Percentiles rank a stretch among this genome's conserved stretches.
These are phyloP conservation scores for Ustilago lituana DNA, from an alignment of 1,284 basidiomycete genomes.

Conservation along the genomic window DNA sequence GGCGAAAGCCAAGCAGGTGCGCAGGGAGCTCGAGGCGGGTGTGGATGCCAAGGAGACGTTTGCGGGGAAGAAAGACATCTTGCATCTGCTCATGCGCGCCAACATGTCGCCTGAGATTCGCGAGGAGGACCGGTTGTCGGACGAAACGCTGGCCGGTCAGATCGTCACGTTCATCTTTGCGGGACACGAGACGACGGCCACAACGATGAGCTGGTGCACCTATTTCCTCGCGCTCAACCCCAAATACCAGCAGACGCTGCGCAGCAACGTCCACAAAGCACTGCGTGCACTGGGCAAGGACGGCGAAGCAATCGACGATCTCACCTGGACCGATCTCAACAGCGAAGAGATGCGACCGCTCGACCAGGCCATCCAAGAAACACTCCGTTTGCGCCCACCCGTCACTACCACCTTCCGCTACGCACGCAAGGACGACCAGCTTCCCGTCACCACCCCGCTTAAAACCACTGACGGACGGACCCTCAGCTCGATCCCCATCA, in stretches of 20 bases:
- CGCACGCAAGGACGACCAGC: slow-evolving; percentile 51
- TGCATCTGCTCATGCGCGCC: slow-evolving; percentile 47
- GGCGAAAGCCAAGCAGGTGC: slow-evolving; percentile 39
- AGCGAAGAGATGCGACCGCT: slow-evolving; percentile 53
- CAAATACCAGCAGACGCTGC: slow-evolving; percentile 45
- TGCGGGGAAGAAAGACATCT: slow-evolving; percentile 47
- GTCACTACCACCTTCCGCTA: slow-evolving; percentile 56
- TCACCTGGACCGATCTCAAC: slow-evolving; percentile 51
- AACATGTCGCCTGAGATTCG: slow-evolving; percentile 50
- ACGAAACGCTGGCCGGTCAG: slow-evolving; percentile 53
- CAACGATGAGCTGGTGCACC: slow-evolving; percentile 59
- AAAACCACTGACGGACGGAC: slow-evolving; percentile 53
- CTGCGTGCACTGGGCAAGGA: slow-evolving; percentile 36
- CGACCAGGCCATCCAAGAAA: slow-evolving; percentile 57
- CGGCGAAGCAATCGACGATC: slow-evolving; percentile 35
- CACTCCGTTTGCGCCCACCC: slow-evolving; percentile 53
- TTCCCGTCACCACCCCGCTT: slow-evolving; percentile 55
- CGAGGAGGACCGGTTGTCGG: slow-evolving; percentile 39
- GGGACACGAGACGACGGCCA: slow-evolving; percentile 63
- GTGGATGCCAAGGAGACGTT: slow-evolving; percentile 46
- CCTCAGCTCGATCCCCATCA: slow-evolving; percentile 51
- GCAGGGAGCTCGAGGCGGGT: slow-evolving; percentile 42
- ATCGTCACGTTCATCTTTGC: slow-evolving; percentile 62
- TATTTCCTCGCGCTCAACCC: slow-evolving; percentile 51
- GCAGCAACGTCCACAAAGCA: slow-evolving; percentile 35